Conservation (phyloP, 2,329 filamentous ascomycete species). For the Magnaporthales sp. region DNA sequence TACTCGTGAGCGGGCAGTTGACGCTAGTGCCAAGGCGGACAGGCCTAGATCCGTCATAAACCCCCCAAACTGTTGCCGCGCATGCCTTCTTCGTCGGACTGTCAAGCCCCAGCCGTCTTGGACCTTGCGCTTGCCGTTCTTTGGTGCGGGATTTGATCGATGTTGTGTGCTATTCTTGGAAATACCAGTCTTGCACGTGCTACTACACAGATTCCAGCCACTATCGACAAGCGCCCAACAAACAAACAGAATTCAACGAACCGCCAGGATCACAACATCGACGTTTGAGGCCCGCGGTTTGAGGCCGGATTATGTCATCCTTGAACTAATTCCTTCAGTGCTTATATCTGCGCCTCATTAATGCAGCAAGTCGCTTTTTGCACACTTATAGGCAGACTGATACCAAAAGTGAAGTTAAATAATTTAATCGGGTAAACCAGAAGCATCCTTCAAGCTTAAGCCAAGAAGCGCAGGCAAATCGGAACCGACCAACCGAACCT, state of each 20-base stretch:
- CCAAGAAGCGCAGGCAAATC: background rate
- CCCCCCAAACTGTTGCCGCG: too few species aligned
- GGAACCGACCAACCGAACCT: background rate
- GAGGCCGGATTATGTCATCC: background rate
- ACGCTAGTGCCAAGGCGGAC: background rate
- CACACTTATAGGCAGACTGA: background rate
- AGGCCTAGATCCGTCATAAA: background rate
- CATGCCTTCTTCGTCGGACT: background rate
- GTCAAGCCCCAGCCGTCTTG: background rate
- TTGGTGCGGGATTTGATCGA: background rate
- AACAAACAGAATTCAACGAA: background rate
- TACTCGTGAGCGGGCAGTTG: background rate
- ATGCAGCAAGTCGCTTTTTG: background rate
- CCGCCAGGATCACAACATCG: background rate
- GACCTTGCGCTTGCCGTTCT: background rate
- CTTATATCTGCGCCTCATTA: background rate
- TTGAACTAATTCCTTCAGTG: too few species aligned
- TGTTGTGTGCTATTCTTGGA: background rate
- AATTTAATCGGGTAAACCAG: background rate
- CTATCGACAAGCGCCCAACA: background rate
- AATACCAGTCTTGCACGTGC: background rate
- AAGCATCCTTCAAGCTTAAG: background rate
- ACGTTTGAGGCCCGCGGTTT: background rate
- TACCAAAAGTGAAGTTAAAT: background rate
- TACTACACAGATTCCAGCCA: background rate